Percentiles rank a stretch among this genome's conserved stretches.
phyloP scores from a whole-genome alignment of 2,329 filamentous ascomycete species.

The Zelopaecilomyces penicillatus region DNA sequence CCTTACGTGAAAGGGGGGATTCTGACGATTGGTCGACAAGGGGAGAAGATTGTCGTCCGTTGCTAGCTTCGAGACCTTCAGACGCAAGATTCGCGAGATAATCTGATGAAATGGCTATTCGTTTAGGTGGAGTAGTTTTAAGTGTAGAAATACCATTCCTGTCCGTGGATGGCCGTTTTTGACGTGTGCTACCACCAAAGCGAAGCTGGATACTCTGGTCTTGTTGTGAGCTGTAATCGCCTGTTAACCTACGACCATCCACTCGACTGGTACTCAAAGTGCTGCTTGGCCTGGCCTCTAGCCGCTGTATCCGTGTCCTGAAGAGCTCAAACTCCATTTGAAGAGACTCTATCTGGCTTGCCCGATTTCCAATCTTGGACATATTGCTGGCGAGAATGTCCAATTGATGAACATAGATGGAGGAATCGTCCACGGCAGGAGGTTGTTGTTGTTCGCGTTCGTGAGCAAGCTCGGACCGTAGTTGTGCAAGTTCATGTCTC shows the following conservation, averaged over 20 bases:
- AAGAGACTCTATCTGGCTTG: conserved; percentile 30
- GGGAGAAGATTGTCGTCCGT: conserved; percentile 13
- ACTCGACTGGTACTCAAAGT: conserved; percentile 2
- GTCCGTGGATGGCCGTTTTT: conserved; percentile 12
- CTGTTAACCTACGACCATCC: background rate
- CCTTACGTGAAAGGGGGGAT: conserved; percentile 3
- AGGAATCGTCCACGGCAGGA: conserved; percentile 6
- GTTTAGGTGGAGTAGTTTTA: conserved; percentile 14
- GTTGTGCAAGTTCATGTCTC: conserved; percentile 24
- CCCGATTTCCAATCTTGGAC: conserved; percentile 28
- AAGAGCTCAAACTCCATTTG: conserved; percentile 35
- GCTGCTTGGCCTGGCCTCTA: conserved; percentile 17
- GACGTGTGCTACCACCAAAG: conserved; percentile 9
- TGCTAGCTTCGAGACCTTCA: conserved; percentile 6
- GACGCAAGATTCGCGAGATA: conserved; percentile 10
- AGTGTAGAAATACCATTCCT: conserved; percentile 11
- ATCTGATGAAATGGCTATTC: conserved; percentile 16
- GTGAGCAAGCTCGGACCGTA: conserved; percentile 20
- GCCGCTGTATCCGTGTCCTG: conserved; percentile 26
- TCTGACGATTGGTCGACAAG: background rate
- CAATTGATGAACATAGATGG: conserved; percentile 24
- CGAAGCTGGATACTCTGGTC: background rate
- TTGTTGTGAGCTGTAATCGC: background rate
- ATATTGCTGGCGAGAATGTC: conserved; percentile 32
- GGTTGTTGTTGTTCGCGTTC: conserved; percentile 14